phyloP scores from a whole-genome alignment of 352 stramenopile genomes.

The Pythium apleroticum region DNA sequence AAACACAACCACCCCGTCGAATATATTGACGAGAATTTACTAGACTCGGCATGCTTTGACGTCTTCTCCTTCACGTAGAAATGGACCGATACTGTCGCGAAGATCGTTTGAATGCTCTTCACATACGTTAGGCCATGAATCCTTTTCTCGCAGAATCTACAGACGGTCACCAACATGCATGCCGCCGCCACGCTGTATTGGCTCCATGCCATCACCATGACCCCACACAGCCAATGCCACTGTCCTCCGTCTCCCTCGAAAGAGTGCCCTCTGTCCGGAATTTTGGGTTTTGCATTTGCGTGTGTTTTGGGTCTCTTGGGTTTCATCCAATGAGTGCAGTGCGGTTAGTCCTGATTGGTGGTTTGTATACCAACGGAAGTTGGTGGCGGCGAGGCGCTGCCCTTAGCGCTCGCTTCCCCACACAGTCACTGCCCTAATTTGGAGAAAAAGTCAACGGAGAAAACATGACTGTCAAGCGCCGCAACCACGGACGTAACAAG shows the following conservation, averaged over 20 bases:
- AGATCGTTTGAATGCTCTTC: no score
- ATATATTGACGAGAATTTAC: slow-evolving; percentile 29
- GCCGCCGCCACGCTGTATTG: no score
- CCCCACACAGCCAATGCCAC: not conserved
- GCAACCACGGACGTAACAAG: slow-evolving; percentile 99
- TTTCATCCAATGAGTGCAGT: slow-evolving; percentile 38
- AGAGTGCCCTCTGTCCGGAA: slow-evolving; percentile 9
- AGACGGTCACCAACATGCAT: no score
- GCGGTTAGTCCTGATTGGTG: slow-evolving; percentile 21
- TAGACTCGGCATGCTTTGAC: slow-evolving; percentile 1
- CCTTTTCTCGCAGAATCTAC: no score
- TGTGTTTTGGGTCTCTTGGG: slow-evolving; percentile 10
- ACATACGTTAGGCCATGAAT: no score
- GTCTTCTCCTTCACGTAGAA: not conserved
- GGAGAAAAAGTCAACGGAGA: slow-evolving; percentile 82
- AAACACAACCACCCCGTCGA: slow-evolving; percentile 10
- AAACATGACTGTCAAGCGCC: slow-evolving; percentile 99
- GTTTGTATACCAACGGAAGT: slow-evolving; percentile 44
- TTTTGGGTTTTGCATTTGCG: not conserved
- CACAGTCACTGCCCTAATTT: slow-evolving; percentile 54
- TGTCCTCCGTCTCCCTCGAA: slow-evolving; percentile 7
- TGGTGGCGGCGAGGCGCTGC: slow-evolving; percentile 30
- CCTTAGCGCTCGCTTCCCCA: slow-evolving; percentile 2
- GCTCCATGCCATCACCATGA: not conserved
- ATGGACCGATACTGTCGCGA: no score